A percentile compares a stretch with the other conserved stretches of the same genome.
phyloP scores from a whole-genome alignment of 2,329 filamentous ascomycete species.

The Emmonsiellopsis sp. region DNA sequence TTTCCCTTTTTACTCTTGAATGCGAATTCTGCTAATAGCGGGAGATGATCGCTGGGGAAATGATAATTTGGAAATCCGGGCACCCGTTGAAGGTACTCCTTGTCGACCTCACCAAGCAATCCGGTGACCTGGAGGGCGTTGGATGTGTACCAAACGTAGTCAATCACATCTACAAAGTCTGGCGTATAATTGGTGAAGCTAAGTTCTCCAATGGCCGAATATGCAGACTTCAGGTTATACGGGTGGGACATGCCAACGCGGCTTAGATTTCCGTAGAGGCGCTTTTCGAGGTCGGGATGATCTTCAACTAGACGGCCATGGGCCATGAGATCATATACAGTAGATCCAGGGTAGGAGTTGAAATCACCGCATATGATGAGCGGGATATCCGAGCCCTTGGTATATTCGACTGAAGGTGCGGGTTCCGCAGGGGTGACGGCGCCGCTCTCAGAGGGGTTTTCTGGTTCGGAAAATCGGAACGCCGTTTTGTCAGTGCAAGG shows the following conservation, averaged over 20 bases:
- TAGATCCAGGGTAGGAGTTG: slow-evolving; percentile 80
- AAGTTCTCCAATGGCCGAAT: slow-evolving; percentile 74
- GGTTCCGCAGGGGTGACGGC: slow-evolving; percentile 48
- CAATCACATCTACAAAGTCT: slow-evolving; percentile 82
- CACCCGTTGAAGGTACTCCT: slow-evolving; percentile 73
- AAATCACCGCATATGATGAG: slow-evolving; percentile 90
- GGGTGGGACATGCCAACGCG: slow-evolving; percentile 87
- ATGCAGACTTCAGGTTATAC: slow-evolving; percentile 87
- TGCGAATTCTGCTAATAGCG: slow-evolving; percentile 79
- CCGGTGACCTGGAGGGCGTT: slow-evolving; percentile 78
- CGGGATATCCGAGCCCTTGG: slow-evolving; percentile 77
- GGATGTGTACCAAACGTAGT: slow-evolving; percentile 97
- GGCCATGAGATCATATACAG: slow-evolving; percentile 82
- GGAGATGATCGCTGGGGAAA: slow-evolving; percentile 87
- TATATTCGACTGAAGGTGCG: slow-evolving; percentile 77
- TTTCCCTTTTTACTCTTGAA: slow-evolving; percentile 84
- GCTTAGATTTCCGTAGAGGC: slow-evolving; percentile 89
- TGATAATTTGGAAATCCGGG: slow-evolving; percentile 91
- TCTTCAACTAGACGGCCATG: slow-evolving; percentile 68
- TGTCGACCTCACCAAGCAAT: slow-evolving; percentile 77
- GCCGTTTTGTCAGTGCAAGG: slow-evolving; percentile 68
- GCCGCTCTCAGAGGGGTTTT: slow-evolving; percentile 30
- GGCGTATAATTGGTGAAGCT: slow-evolving; percentile 96
- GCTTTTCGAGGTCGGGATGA: slow-evolving; percentile 69
- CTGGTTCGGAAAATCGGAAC: slow-evolving; percentile 43